These are phyloP conservation scores for Puccinia hordei DNA, from an alignment of 1,284 basidiomycete genomes.

Conservation along the genomic window DNA sequence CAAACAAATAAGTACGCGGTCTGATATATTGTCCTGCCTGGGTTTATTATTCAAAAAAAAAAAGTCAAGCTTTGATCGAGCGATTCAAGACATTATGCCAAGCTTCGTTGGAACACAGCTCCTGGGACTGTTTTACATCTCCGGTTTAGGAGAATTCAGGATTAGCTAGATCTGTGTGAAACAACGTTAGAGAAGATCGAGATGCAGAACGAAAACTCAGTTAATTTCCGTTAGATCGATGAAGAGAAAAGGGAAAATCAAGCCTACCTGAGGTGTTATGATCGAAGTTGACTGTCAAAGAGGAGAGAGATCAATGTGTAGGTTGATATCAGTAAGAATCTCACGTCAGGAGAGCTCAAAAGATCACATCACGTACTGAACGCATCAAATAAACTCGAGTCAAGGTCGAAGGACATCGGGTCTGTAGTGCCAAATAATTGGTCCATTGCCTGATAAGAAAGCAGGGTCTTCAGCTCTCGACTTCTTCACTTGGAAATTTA, in stretches of 20 bases:
- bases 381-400: conserved; percentile 42
- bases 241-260: neutral
- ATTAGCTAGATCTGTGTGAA: conserved; percentile 14
- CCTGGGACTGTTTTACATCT: neutral
- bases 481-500: neutral
- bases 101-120: no score
- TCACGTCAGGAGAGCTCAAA: neutral
- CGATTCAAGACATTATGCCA: neutral
- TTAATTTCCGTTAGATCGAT: neutral
- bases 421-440: conserved; percentile 31
- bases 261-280: conserved; percentile 13
- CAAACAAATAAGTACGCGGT: neutral
- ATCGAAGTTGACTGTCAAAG: conserved; percentile 27
- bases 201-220: neutral
- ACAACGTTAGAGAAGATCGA: neutral
- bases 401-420: conserved; percentile 21
- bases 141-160: conserved; percentile 15
- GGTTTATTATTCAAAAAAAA: conserved; percentile 24
- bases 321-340: neutral
- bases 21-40: neutral
- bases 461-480: neutral
- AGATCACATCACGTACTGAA: conserved; percentile 22
- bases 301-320: neutral
- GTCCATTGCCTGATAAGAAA: conserved; percentile 29
- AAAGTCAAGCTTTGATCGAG: neutral